These are phyloP conservation scores for Crucibulum laeve DNA, from an alignment of 768 basidiomycete species.

Conservation along the genomic window DNA sequence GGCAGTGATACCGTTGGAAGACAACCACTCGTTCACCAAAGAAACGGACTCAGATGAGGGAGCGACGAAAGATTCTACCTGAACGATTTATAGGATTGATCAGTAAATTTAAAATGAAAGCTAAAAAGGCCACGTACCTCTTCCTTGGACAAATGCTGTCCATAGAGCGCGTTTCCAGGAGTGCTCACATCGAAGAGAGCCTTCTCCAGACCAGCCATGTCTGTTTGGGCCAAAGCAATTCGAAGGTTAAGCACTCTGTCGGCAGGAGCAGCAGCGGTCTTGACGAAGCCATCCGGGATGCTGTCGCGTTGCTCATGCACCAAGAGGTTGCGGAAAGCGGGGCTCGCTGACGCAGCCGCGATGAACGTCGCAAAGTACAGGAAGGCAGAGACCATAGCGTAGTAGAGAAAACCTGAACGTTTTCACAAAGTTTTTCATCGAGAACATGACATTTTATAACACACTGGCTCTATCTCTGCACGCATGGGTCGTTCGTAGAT, in stretches of 20 bases:
- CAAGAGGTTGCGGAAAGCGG: constrained; percentile 11
- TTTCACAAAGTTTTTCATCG: too few relatives aligned
- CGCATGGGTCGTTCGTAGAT: too few relatives aligned
- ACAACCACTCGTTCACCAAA: constrained; percentile 19
- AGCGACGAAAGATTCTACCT: constrained; percentile 23
- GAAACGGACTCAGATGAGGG: constrained; percentile 16
- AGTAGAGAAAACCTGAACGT: too few relatives aligned
- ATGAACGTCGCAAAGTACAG: constrained; percentile 8
- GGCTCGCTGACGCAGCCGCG: constrained; percentile 5
- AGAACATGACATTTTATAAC: too few relatives aligned
- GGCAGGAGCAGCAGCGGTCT: constrained; percentile 9
- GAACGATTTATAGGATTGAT: not conserved
- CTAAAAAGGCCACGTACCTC: constrained; percentile 23
- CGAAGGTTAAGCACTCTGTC: constrained; percentile 28
- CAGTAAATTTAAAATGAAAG: not conserved
- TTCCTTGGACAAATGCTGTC: constrained; percentile 31
- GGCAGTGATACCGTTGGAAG: constrained; percentile 15
- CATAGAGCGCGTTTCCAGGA: constrained; percentile 27
- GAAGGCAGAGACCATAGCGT: constrained; percentile 10
- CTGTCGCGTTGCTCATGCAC: constrained; percentile 16
- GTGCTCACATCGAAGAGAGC: constrained; percentile 31
- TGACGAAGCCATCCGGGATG: constrained; percentile 21
- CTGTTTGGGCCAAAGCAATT: constrained; percentile 27
- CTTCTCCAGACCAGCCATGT: constrained; percentile 30
- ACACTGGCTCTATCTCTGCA: too few relatives aligned